A percentile compares a stretch with the other conserved stretches of the same genome.
phyloP scores from a whole-genome alignment of 352 stramenopile genomes.

The Globisporangium apiculatum region DNA sequence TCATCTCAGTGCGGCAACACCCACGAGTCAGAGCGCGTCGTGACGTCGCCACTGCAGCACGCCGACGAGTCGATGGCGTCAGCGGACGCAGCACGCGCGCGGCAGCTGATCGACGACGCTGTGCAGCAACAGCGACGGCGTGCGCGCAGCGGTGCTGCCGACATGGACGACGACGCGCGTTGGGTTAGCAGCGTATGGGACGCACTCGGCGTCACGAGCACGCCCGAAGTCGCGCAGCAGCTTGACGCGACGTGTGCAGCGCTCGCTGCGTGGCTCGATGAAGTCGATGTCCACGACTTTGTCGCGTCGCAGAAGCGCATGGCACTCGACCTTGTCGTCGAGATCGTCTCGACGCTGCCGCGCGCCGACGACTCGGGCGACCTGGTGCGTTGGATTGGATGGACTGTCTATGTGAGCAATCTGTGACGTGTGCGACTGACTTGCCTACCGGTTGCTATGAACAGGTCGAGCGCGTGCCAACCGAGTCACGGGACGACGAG shows the following conservation, averaged over 20 bases:
- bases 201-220: conserved; percentile 19
- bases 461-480: not conserved
- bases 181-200: conserved; percentile 26
- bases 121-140: conserved; percentile 6
- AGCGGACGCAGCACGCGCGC: not conserved
- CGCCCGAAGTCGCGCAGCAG: conserved; percentile 26
- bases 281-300: conserved; percentile 2
- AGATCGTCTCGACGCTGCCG: conserved; percentile 13
- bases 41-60: not conserved
- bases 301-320: conserved; percentile 7
- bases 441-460: not conserved
- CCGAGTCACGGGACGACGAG: not conserved
- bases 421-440: not conserved
- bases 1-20: not conserved
- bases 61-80: not conserved
- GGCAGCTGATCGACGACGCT: conserved; percentile 12
- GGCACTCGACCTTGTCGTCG: conserved; percentile 15
- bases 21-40: not conserved
- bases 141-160: conserved; percentile 14
- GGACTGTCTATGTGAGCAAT: not conserved
- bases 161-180: conserved; percentile 11
- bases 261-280: conserved; percentile 25
- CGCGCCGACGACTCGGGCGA: conserved; percentile 2
- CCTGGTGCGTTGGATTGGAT: conserved; percentile 4
- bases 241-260: conserved; percentile 34